Conservation (phyloP, 108 stramenopile species). For the Cyclotella kingstonii region DNA sequence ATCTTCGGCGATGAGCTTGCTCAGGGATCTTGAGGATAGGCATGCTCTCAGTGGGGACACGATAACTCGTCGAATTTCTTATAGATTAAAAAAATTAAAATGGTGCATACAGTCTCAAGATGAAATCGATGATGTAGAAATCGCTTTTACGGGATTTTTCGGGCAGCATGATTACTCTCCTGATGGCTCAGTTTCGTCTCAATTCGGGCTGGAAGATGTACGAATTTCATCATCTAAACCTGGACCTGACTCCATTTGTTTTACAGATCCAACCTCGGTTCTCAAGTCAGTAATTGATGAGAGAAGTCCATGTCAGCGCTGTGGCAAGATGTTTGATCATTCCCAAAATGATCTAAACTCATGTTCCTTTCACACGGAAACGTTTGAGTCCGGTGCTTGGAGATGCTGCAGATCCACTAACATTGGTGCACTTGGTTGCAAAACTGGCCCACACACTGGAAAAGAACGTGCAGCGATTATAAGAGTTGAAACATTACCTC, state of each 20-base stretch:
- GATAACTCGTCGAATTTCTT: constrained; percentile 34
- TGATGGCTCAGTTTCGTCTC: constrained; percentile 27
- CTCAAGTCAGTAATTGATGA: constrained; percentile 31
- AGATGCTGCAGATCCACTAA: constrained; percentile 30
- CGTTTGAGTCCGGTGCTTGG: constrained; percentile 25
- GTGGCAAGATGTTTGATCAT: constrained; percentile 41
- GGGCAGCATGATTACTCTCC: constrained; percentile 42
- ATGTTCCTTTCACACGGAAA: constrained; percentile 38
- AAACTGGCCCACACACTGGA: constrained; percentile 47
- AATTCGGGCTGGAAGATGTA: constrained; percentile 44
- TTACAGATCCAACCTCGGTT: constrained; percentile 38
- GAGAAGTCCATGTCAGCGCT: constrained; percentile 42
- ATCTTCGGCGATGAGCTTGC: constrained; percentile 28
- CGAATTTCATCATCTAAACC: constrained; percentile 33
- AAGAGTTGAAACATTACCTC: constrained; percentile 43
- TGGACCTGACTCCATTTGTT: constrained; percentile 42
- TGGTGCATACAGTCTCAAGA: constrained; percentile 43
- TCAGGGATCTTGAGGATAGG: constrained; percentile 36
- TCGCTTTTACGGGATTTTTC: constrained; percentile 42
- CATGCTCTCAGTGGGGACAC: constrained; percentile 16
- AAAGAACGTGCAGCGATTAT: constrained; percentile 49
- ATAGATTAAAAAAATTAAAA: constrained; percentile 38
- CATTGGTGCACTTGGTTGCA: constrained; percentile 37
- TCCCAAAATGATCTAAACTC: constrained; percentile 33
- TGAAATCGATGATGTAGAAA: constrained; percentile 40